Evolutionary conservation across 2,329 filamentous ascomycete genomes (phyloP), one percentile per base, ranked within the genome.

Genomic region (Colletotrichum limetticola): DNA sequence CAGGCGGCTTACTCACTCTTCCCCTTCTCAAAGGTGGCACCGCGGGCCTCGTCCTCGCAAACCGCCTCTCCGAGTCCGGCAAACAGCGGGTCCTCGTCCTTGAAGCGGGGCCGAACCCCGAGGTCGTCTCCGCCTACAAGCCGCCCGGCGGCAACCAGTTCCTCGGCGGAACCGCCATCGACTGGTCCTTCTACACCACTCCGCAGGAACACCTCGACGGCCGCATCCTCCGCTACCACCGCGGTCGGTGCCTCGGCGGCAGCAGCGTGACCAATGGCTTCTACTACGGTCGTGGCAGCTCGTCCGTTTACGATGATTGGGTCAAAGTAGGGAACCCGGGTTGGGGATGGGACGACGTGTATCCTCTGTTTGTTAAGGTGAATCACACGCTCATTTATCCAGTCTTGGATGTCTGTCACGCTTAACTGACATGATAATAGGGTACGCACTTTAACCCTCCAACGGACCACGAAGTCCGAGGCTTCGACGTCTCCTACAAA

Each of bases 261-360:
- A 78, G 78, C 56, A 81, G 79, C 19, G 75, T 77, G 5, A 78
- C 77, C 28, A 82, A 81, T 58, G 80, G 80, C 19, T 78, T 82
- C 66, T 78, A 78, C 71, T 81, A 80, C 69, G 79, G 79, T 52
- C 75, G 79, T 32, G 78, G 78, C 11, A 77, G 76, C 49, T 76
- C 79, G 4, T 77, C 75, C 37, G 77, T 81, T 46, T 80, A 80
- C 57, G 77, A 81, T 58, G 76, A 77, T 49, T 82, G 81, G 80
- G 78, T 76, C 19, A 69, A 76, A 5, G 65, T 82, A 8, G 80
- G 79, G 5, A 82, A 81, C 61, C 71, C 77, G 1, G 79, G 81
- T 2, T 82, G 80, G 79, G 76, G 77, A 8, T 81, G 79, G 77
- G 75, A 81, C 4, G 74, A 76, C 19, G 68, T 76, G 42, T 79